Evolutionary conservation across 2,329 filamentous ascomycete species (phyloP).

Genomic region (Zymoseptoria brevis): DNA sequence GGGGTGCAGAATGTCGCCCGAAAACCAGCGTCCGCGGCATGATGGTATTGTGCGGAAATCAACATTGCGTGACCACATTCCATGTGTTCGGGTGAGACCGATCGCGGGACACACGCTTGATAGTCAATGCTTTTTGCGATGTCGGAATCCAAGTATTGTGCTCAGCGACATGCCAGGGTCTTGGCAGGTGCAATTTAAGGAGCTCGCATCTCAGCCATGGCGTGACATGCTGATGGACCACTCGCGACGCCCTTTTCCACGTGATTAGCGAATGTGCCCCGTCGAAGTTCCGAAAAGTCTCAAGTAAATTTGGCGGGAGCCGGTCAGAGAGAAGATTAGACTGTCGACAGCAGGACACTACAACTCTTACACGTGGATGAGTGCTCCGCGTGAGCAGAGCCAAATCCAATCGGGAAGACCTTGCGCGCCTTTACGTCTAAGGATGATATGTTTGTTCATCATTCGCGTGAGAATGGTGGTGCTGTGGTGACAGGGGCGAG

Average conservation of each 20-base stretch:
- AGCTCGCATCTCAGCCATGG: not conserved
- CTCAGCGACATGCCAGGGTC: not conserved
- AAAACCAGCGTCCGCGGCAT: too few relatives aligned
- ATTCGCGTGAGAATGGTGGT: conserved; percentile 7
- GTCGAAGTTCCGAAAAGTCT: not conserved
- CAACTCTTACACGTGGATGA: conserved; percentile 19
- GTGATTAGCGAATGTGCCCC: not conserved
- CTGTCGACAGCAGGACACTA: conserved; percentile 24
- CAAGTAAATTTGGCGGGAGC: not conserved
- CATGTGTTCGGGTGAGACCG: not conserved
- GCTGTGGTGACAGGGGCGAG: not conserved
- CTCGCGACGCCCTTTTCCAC: not conserved
- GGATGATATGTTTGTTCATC: conserved; percentile 34
- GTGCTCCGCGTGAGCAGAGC: conserved; percentile 12
- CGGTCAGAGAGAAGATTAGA: conserved; percentile 32
- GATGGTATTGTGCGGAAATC: not conserved
- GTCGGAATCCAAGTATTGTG: not conserved
- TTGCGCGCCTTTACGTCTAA: conserved; percentile 30
- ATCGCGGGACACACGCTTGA: not conserved
- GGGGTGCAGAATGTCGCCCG: not conserved
- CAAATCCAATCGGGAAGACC: conserved; percentile 18
- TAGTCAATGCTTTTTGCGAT: not conserved
- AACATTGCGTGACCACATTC: not conserved
- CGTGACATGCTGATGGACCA: not conserved
- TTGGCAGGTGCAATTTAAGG: not conserved